These are phyloP conservation scores for Backusella tarrabulga DNA, from an alignment of 192 early-diverging fungal genomes.

Conservation along the genomic window DNA sequence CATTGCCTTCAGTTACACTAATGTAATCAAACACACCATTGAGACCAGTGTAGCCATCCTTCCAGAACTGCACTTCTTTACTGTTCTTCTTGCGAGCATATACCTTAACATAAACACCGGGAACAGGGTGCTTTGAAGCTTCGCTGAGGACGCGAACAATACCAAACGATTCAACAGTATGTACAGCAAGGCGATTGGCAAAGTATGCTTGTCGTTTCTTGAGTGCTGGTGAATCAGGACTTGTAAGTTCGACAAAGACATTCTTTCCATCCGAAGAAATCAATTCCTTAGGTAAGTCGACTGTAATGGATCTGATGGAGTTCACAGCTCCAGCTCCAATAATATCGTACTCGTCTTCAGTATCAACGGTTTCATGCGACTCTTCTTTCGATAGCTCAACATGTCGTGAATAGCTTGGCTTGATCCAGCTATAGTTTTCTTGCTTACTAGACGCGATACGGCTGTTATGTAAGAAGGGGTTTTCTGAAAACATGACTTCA, in stretches of 20 bases:
- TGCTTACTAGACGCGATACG: neutral
- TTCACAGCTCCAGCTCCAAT: neutral
- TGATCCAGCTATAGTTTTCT: conserved; percentile 35
- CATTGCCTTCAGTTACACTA: conserved; percentile 38
- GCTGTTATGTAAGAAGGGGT: conserved; percentile 33
- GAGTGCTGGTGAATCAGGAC: conserved; percentile 21
- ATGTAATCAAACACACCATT: conserved; percentile 51
- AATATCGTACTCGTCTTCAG: neutral
- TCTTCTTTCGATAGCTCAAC: neutral
- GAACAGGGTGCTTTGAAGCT: conserved; percentile 30
- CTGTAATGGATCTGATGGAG: neutral
- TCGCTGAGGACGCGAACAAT: conserved; percentile 36
- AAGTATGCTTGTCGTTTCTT: conserved; percentile 39
- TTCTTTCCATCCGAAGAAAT: conserved; percentile 2
- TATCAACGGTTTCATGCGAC: neutral
- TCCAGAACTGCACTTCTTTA: conserved; percentile 43
- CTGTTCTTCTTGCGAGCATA: conserved; percentile 38
- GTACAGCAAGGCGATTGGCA: conserved; percentile 40
- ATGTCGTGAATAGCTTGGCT: conserved; percentile 36
- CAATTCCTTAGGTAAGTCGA: neutral
- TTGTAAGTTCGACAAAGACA: conserved; percentile 32
- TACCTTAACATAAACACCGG: conserved; percentile 50
- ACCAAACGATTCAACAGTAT: conserved; percentile 38
- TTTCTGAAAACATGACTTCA: conserved; percentile 49
- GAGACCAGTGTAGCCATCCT: conserved; percentile 51